Conservation (phyloP, 495 filamentous ascomycete genomes). For the Choiromyces venosus region DNA sequence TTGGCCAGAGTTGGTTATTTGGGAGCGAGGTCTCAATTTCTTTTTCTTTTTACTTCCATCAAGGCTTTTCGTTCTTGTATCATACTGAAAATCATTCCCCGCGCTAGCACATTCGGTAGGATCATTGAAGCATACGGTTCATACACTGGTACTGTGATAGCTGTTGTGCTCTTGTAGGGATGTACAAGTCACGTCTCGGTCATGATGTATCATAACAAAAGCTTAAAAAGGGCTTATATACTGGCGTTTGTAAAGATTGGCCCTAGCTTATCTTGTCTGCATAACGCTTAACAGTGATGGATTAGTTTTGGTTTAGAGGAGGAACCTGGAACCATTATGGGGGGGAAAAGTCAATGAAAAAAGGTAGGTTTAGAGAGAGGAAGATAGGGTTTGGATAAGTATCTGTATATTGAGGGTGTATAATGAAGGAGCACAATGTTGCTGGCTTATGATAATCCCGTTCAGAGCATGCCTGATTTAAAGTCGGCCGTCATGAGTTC, state of each 20-base stretch:
- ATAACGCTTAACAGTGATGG: too few relatives aligned
- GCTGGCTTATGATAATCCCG: background rate
- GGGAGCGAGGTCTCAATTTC: background rate
- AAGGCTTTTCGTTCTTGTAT: background rate
- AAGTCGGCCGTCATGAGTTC: background rate
- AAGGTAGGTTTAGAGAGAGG: background rate
- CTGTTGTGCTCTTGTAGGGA: too few relatives aligned
- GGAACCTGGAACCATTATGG: background rate
- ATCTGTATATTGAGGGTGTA: background rate
- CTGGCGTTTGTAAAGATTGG: too few relatives aligned
- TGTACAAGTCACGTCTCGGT: too few relatives aligned
- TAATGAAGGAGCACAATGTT: background rate
- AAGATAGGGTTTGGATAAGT: background rate
- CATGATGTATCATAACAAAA: too few relatives aligned
- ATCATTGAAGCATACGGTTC: too few relatives aligned
- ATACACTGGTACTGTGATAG: too few relatives aligned
- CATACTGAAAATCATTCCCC: too few relatives aligned
- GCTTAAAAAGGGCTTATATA: too few relatives aligned
- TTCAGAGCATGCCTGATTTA: background rate
- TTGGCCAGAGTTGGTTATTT: background rate
- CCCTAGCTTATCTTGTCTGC: too few relatives aligned
- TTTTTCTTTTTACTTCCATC: background rate
- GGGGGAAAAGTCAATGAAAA: background rate
- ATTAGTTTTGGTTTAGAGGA: too few relatives aligned
- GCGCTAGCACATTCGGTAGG: too few relatives aligned